Base-by-base conservation (phyloP, 257 asterid species). In the Penstemon davidsonii region DNA sequence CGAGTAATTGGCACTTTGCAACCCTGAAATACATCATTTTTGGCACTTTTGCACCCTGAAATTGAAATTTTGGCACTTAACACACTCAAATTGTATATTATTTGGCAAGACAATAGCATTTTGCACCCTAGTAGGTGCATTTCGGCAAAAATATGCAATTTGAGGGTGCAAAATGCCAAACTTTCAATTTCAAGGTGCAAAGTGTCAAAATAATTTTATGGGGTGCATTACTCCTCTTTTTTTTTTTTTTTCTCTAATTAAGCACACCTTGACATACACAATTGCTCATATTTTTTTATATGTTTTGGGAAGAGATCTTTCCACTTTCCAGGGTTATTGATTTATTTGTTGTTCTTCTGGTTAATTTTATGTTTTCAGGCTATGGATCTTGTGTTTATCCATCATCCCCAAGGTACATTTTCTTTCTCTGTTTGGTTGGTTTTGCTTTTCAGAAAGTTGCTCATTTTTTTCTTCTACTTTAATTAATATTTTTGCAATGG, bases 361-460 rank as follows among this genome's bases (percentile, higher is more conserved):
- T 45, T 64, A 18, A 37, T 25, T 60, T 64, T 19, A 49, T 55
- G 38, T 62, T 71, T 15, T 6, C 78, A 91, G 96, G 98, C 72
- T 91, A 91, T 73, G 98, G 98, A 80, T 91, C 98, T 83, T 91
- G 98, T 73, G 86, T 77, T 25, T 91, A 91, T 43, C 95, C 96
- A 73, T 78, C 96, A 42, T 81, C 87, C 51, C 81, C 85, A 41
- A 83, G 96, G 97, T 85, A 74, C 15, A 58, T n/a, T 12, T 18
- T 53, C 39, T 4, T 61, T 15, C 12, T 11, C 41, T 9, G 8
- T 55, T 54, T n/a, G 41, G 55, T 49, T n/a, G 55, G 52, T 74
- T 53, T 68, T 76, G 36, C 59, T 78, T 73, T 64, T 69, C 41
- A 8, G 12, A 59, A 68, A 72, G 66, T 55, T 73, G 67, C 50